These are phyloP conservation scores for Umbelopsis isabellina DNA, from an alignment of 192 early-diverging fungal genomes.

Conservation along the genomic window DNA sequence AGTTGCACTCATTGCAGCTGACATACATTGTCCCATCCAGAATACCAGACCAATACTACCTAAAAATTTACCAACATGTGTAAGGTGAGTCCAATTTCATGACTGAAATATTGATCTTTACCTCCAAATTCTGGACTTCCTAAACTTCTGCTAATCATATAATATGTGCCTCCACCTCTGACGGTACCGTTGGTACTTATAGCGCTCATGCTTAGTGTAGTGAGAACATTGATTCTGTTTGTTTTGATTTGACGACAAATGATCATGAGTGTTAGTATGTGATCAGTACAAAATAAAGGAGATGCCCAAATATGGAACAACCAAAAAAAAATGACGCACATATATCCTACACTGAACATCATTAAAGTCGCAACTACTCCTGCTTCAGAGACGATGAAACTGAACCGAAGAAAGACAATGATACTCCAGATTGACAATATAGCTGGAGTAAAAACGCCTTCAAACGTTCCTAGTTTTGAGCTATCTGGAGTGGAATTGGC, in stretches of 20 bases:
- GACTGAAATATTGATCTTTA: background rate
- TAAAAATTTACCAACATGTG: background rate
- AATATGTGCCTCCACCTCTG: constrained; percentile 68
- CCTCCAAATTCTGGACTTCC: constrained; percentile 72
- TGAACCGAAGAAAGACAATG: constrained; percentile 71
- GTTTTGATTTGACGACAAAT: too few relatives aligned
- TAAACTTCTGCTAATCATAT: constrained; percentile 65
- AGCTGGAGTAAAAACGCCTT: constrained; percentile 75
- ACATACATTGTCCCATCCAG: constrained; percentile 60
- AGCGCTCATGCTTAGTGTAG: constrained; percentile 67
- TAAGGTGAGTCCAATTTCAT: background rate
- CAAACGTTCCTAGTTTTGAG: constrained; percentile 66
- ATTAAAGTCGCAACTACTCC: constrained; percentile 64
- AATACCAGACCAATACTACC: constrained; percentile 69
- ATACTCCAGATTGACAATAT: constrained; percentile 74
- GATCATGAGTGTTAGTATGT: constrained; percentile 20
- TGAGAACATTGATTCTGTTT: constrained; percentile 58
- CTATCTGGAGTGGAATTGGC: constrained; percentile 29
- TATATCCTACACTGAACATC: constrained; percentile 62
- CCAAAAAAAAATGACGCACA: constrained; percentile 15
- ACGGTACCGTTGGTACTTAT: constrained; percentile 73
- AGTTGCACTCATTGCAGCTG: constrained; percentile 63
- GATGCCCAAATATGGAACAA: constrained; percentile 2
- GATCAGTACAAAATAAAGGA: background rate
- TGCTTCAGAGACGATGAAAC: constrained; percentile 65